phyloP scores from a whole-genome alignment of 2,329 filamentous ascomycete species.

The Aspergillus fumigatus region DNA sequence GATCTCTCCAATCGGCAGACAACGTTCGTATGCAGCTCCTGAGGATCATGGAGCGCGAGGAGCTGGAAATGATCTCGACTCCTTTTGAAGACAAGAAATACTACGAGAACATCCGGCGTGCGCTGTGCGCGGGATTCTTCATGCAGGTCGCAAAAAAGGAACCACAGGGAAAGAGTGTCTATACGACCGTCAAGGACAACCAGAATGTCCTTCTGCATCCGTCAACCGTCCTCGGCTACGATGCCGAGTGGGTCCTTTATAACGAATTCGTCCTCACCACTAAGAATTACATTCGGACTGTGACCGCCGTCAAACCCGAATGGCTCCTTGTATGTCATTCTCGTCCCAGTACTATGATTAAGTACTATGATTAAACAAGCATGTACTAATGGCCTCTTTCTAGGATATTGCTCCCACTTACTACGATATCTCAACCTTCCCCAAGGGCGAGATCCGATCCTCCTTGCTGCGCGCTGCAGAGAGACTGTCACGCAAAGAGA shows the following conservation, averaged over 20 bases:
- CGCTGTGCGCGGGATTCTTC: slow-evolving; percentile 92
- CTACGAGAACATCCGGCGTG: slow-evolving; percentile 93
- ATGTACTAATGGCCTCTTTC: slow-evolving; percentile 26
- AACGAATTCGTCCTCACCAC: slow-evolving; percentile 97
- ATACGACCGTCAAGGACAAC: slow-evolving; percentile 94
- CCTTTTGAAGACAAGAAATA: slow-evolving; percentile 94
- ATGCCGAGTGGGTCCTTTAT: slow-evolving; percentile 95
- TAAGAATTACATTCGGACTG: slow-evolving; percentile 95
- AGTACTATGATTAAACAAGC: not conserved
- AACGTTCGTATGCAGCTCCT: slow-evolving; percentile 88
- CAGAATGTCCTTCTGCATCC: slow-evolving; percentile 91
- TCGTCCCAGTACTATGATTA: slow-evolving; percentile 2
- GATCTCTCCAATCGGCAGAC: slow-evolving; percentile 86
- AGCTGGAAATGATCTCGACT: slow-evolving; percentile 80
- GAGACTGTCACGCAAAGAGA: slow-evolving; percentile 52
- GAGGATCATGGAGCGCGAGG: slow-evolving; percentile 93
- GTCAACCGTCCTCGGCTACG: slow-evolving; percentile 79
- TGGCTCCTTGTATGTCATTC: slow-evolving; percentile 75
- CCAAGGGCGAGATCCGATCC: slow-evolving; percentile 78
- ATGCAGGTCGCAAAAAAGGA: slow-evolving; percentile 99
- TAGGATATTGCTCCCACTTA: slow-evolving; percentile 91
- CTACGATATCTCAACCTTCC: slow-evolving; percentile 80
- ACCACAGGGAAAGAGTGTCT: slow-evolving; percentile 72
- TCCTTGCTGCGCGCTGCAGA: slow-evolving; percentile 52
- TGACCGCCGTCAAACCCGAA: slow-evolving; percentile 86